Evolutionary conservation across 83 land plant species (phyloP).

Genomic region (Picea abies): DNA sequence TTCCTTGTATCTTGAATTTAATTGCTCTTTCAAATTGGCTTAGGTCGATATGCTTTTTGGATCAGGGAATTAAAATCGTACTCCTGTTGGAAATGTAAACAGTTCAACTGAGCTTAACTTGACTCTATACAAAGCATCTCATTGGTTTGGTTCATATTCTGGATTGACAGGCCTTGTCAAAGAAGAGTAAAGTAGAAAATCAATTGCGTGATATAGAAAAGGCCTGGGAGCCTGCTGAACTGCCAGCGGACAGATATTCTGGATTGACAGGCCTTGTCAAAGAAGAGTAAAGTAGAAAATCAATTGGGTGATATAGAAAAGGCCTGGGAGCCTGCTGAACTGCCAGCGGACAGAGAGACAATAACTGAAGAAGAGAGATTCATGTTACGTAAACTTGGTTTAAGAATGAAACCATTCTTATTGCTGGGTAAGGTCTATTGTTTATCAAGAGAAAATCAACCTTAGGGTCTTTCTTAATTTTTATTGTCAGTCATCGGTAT

Average conservation of each 20-base stretch:
- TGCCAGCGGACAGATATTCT: constrained; percentile 44
- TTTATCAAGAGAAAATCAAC: not conserved
- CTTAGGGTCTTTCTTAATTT: not conserved
- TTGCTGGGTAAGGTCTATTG: constrained; percentile 32
- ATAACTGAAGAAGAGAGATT: constrained; percentile 88
- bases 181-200: constrained; percentile 66
- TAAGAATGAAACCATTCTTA: constrained; percentile 65
- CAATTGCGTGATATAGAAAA: constrained; percentile 58
- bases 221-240: constrained; percentile 19
- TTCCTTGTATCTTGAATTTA: constrained; percentile 4
- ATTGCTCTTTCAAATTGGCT: not conserved
- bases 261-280: constrained; percentile 45
- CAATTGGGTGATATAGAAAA: constrained; percentile 59
- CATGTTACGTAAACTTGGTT: constrained; percentile 85
- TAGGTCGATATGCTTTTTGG: not conserved
- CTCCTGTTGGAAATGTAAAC: not conserved
- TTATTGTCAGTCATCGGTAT: not conserved
- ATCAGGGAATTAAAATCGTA: not conserved
- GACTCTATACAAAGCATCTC: constrained; percentile 2
- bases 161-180: constrained; percentile 42
- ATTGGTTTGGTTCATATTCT: not conserved
- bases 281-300: constrained; percentile 66
- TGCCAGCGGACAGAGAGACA: constrained; percentile 69
- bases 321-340: constrained; percentile 19
- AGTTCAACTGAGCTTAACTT: not conserved